phyloP scores from a whole-genome alignment of 495 filamentous ascomycete species.

The Pyrenula massariospora region DNA sequence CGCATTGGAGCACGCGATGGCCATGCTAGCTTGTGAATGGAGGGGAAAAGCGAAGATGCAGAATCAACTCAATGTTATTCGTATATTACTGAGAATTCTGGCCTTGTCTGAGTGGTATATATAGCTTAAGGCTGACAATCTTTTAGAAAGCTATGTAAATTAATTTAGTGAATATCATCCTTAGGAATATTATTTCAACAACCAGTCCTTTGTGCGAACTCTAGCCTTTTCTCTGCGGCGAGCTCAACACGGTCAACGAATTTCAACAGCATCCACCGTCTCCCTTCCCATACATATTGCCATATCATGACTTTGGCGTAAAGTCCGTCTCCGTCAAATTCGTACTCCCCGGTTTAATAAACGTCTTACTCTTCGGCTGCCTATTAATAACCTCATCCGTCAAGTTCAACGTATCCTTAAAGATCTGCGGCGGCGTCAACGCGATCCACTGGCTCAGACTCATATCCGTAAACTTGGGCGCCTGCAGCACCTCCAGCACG shows the following conservation, averaged over 20 bases:
- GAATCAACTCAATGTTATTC: no score
- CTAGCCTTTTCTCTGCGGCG: background rate
- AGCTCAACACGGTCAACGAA: background rate
- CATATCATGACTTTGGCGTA: background rate
- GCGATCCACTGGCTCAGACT: slow-evolving; percentile 53
- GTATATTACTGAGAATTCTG: no score
- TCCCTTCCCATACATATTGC: no score
- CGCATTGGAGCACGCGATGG: no score
- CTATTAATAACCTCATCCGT: slow-evolving; percentile 37
- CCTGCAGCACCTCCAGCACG: slow-evolving; percentile 60
- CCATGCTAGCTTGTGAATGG: no score
- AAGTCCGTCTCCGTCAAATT: slow-evolving; percentile 1
- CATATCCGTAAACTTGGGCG: slow-evolving; percentile 46
- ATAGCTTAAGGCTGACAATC: no score
- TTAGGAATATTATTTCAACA: no score
- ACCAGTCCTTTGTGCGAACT: background rate
- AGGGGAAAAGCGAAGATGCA: no score
- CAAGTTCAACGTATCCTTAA: slow-evolving; percentile 50
- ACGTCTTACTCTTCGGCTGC: slow-evolving; percentile 51
- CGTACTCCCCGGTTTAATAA: slow-evolving; percentile 34
- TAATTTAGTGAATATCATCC: no score
- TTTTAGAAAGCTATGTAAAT: no score
- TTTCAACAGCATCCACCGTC: no score
- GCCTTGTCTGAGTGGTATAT: no score
- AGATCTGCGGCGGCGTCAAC: slow-evolving; percentile 50